Evolutionary conservation across 106 monocot genomes (phyloP).

Genomic region (Gastrodia elata): DNA sequence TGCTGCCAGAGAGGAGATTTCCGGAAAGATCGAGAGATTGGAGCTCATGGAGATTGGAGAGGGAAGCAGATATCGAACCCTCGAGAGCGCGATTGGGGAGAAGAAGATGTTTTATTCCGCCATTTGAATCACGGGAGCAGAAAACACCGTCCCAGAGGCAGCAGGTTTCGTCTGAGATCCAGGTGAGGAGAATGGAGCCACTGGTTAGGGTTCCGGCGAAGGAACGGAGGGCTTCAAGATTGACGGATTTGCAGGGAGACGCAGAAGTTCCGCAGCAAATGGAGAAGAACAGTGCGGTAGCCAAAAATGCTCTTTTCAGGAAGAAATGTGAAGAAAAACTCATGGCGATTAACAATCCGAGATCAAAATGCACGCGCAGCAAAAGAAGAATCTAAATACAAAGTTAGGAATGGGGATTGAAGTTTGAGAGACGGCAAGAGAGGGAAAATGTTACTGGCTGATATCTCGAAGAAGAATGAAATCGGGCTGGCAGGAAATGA

Average conservation of each 20-base stretch:
- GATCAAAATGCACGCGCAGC: not conserved
- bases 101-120: constrained; percentile 27
- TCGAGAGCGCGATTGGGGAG: constrained; percentile 31
- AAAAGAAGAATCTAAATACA: not conserved
- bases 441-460: not conserved
- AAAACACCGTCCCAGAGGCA: constrained; percentile 49
- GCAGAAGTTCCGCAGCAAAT: not conserved
- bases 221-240: constrained; percentile 28
- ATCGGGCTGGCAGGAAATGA: too few relatives aligned
- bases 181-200: constrained; percentile 21
- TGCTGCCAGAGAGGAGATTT: constrained; percentile 16
- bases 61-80: constrained; percentile 25
- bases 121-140: constrained; percentile 16
- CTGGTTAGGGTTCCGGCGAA: constrained; percentile 34
- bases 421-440: not conserved
- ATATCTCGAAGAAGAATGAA: not conserved
- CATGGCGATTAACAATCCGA: not conserved
- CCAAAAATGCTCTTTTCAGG: not conserved
- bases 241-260: constrained; percentile 32
- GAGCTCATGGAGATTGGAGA: constrained; percentile 16
- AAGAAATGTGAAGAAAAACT: not conserved
- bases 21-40: constrained; percentile 22
- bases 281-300: not conserved
- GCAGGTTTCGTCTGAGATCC: constrained; percentile 18
- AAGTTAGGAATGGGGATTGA: constrained; percentile 2